Evolutionary conservation across 345 rosid genomes (phyloP), one percentile per base, ranked within the genome.

Genomic region (Bruguiera sexangula): DNA sequence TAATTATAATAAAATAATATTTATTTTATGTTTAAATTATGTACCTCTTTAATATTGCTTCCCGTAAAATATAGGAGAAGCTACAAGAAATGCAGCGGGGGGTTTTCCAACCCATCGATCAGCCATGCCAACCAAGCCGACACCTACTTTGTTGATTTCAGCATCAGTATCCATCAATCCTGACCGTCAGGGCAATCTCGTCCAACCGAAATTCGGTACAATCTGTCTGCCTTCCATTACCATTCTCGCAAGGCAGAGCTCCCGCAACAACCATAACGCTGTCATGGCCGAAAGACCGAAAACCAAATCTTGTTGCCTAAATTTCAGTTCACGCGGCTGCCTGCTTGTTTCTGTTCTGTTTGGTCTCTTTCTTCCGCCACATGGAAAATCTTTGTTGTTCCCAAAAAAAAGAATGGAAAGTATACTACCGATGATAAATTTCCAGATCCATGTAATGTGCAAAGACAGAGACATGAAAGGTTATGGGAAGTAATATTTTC

Each of bases 31-130:
- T 27, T 1, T 7, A 6, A 6, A 18, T 6, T 53, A 6, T 6
- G 2, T 53, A 6, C 0, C 7, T 54, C 11, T 26, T 11, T 1
- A 8, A n/a, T 8, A 54, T 20, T 6, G 27, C 21, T 6, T 1
- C 10, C 0, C n/a, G 10, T 6, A 26, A n/a, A 21, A 20, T n/a
- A 8, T 8, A 8, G 3, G 58, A 21, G 11, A 54, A 54, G 58
- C 2, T n/a, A 22, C 59, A 3, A 22, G 29, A 56, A 56, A 24
- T 56, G 31, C 18, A 4, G 70, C 37, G 22, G 31, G 66, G 66
- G 68, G 69, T 69, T 55, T 8, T 77, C 75, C 71, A 37, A 71
- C 79, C 60, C 60, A 51, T 15, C 10, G 65, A 79, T 39, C 75
- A 16, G 60, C 67, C 55, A 37, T 73, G 43, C 20, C 70, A 50